Conservation (phyloP, 371 early-diverging fungal genomes). For the Mycotypha africana region DNA sequence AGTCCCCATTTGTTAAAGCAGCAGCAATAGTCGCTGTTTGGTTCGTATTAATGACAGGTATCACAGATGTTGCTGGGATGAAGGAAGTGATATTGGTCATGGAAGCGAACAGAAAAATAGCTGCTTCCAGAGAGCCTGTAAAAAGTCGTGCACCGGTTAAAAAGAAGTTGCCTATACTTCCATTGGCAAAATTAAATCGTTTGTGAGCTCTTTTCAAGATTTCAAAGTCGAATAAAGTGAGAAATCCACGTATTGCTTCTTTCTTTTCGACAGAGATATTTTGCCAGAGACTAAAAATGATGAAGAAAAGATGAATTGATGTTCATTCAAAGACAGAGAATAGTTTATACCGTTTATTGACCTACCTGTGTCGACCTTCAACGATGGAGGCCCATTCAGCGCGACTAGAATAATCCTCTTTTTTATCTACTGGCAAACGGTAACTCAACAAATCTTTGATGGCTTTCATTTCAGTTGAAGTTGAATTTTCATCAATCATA, state of each 20-base stretch:
- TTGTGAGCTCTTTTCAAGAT: slow-evolving; percentile 60
- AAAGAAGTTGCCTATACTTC: slow-evolving; percentile 73
- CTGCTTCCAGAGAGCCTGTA: slow-evolving; percentile 65
- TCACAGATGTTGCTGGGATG: slow-evolving; percentile 46
- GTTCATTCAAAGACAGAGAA: not conserved
- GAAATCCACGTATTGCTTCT: slow-evolving; percentile 69
- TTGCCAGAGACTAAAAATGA: slow-evolving; percentile 47
- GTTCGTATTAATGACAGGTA: slow-evolving; percentile 65
- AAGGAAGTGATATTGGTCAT: slow-evolving; percentile 53
- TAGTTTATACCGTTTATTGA: no score
- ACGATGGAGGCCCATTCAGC: slow-evolving; percentile 65
- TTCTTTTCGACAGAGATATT: slow-evolving; percentile 55
- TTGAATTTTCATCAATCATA: slow-evolving; percentile 18
- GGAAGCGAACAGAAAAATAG: slow-evolving; percentile 62
- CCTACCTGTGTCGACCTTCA: slow-evolving; percentile 64
- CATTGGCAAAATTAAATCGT: slow-evolving; percentile 68
- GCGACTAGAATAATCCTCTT: slow-evolving; percentile 44
- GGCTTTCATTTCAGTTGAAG: slow-evolving; percentile 40
- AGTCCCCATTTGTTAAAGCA: slow-evolving; percentile 47
- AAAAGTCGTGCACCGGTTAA: slow-evolving; percentile 67
- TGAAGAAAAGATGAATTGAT: no score
- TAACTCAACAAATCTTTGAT: slow-evolving; percentile 63
- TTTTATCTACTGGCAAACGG: slow-evolving; percentile 53
- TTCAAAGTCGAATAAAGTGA: slow-evolving; percentile 62
- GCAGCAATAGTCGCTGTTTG: slow-evolving; percentile 63